These are phyloP conservation scores for Nothophytophthora sp. DNA, from an alignment of 352 stramenopile genomes.

Conservation along the genomic window DNA sequence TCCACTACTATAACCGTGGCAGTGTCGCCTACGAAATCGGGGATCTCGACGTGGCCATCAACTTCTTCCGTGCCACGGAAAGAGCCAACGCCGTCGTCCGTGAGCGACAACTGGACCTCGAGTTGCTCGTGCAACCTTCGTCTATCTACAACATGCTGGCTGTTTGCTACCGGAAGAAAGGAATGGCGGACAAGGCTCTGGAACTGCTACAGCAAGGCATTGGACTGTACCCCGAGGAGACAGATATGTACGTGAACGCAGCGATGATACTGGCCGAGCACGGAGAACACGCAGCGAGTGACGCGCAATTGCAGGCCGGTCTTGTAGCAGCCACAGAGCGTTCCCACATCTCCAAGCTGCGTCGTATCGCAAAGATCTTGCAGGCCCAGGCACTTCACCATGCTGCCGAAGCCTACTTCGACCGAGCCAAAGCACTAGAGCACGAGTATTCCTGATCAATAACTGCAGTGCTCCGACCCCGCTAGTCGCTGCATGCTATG, in stretches of 20 bases:
- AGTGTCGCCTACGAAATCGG: conserved; percentile 33
- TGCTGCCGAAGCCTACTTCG: conserved; percentile 20
- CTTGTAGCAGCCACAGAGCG: conserved; percentile 20
- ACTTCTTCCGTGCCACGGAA: conserved; percentile 30
- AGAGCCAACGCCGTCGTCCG: conserved; percentile 33
- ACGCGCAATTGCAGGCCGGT: conserved; percentile 19
- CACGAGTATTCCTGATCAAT: not conserved
- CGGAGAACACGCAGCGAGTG: conserved; percentile 16
- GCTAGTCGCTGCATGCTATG: not conserved
- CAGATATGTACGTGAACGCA: conserved; percentile 53
- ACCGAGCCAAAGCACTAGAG: conserved; percentile 18
- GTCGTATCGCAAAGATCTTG: conserved; percentile 11
- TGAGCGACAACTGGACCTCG: conserved; percentile 34
- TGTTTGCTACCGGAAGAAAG: conserved; percentile 22
- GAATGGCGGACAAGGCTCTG: conserved; percentile 30
- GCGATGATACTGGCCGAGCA: conserved; percentile 32
- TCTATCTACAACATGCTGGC: conserved; percentile 59
- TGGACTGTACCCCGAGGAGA: conserved; percentile 30
- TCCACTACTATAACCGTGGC: conserved; percentile 41
- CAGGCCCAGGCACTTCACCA: conserved; percentile 1
- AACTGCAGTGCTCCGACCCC: no score
- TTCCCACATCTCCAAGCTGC: conserved; percentile 19
- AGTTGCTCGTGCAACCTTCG: conserved; percentile 32
- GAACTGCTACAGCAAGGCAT: conserved; percentile 37
- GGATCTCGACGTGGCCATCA: conserved; percentile 40